Percentiles rank a stretch among this genome's conserved stretches.
Conservation (phyloP, 805 yeast species). For the Starmera amethionina region DNA sequence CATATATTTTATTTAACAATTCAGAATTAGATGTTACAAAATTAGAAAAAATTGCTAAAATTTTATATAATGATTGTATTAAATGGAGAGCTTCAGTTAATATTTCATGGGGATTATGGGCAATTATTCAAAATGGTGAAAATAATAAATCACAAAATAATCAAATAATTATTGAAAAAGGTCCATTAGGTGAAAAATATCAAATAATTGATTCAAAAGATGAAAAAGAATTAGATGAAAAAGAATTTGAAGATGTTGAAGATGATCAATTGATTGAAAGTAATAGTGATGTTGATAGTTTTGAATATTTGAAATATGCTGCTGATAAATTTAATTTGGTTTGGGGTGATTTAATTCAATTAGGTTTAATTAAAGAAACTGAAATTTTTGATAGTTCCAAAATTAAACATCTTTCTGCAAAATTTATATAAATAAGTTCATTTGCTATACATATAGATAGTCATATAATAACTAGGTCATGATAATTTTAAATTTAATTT, state of each 20-base stretch:
- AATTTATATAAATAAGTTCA: slow-evolving; percentile 6
- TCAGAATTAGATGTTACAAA: slow-evolving; percentile 23
- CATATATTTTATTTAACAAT: slow-evolving; percentile 57
- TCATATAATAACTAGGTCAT: too few relatives aligned
- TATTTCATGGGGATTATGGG: slow-evolving; percentile 87
- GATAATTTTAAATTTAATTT: too few relatives aligned
- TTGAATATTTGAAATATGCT: slow-evolving; percentile 71
- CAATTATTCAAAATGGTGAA: slow-evolving; percentile 65
- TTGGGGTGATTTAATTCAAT: slow-evolving; percentile 62
- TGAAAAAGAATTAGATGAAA: slow-evolving; percentile 19
- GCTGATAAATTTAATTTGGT: slow-evolving; percentile 64
- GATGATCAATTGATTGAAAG: slow-evolving; percentile 19
- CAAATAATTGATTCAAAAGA: slow-evolving; percentile 18
- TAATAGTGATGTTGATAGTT: slow-evolving; percentile 42
- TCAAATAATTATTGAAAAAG: slow-evolving; percentile 27
- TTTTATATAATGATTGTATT: slow-evolving; percentile 52
- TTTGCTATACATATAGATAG: too few relatives aligned
- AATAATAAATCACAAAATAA: slow-evolving; percentile 9
- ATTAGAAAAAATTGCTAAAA: slow-evolving; percentile 35
- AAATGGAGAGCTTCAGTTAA: slow-evolving; percentile 79
- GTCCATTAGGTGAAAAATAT: slow-evolving; percentile 47
- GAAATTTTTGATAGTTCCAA: slow-evolving; percentile 22
- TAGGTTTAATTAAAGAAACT: slow-evolving; percentile 38
- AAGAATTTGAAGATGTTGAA: slow-evolving; percentile 10
- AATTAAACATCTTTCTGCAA: slow-evolving; percentile 24